phyloP scores from a whole-genome alignment of 352 stramenopile genomes.

The Phytopythium boreale region DNA sequence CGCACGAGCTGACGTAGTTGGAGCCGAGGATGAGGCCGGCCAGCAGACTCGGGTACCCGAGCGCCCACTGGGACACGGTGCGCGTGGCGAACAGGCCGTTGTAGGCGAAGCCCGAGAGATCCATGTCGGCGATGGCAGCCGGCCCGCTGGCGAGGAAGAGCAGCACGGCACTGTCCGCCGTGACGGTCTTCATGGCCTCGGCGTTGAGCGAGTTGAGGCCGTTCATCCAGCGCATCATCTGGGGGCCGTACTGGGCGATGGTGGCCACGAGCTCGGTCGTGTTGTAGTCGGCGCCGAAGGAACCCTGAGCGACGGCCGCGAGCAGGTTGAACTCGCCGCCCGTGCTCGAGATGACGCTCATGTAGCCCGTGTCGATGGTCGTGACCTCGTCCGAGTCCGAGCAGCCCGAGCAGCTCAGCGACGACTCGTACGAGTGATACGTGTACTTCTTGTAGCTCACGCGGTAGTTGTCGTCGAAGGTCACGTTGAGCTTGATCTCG shows the following conservation, averaged over 20 bases:
- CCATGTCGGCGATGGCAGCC: slow-evolving; percentile 33
- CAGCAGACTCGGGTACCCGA: slow-evolving; percentile 72
- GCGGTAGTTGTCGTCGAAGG: slow-evolving; percentile 45
- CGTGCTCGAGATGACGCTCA: slow-evolving; percentile 59
- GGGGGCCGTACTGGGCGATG: slow-evolving; percentile 36
- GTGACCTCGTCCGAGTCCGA: slow-evolving; percentile 52
- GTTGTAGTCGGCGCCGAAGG: slow-evolving; percentile 31
- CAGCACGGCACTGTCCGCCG: slow-evolving; percentile 34
- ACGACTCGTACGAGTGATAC: slow-evolving; percentile 56
- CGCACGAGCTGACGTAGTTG: slow-evolving; percentile 51
- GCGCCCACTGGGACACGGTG: slow-evolving; percentile 55
- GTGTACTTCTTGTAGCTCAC: slow-evolving; percentile 80
- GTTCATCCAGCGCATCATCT: slow-evolving; percentile 77
- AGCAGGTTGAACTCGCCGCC: slow-evolving; percentile 64
- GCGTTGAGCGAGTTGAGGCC: slow-evolving; percentile 75
- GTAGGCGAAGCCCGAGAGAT: slow-evolving; percentile 63
- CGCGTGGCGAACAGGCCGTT: slow-evolving; percentile 69
- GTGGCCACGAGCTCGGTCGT: slow-evolving; percentile 17
- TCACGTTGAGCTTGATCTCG: slow-evolving; percentile 60
- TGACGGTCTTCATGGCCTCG: slow-evolving; percentile 57
- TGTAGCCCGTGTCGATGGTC: slow-evolving; percentile 60
- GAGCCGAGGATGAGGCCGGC: slow-evolving; percentile 50
- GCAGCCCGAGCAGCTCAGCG: slow-evolving; percentile 55
- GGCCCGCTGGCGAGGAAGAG: slow-evolving; percentile 30
- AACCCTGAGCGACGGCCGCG: slow-evolving; percentile 31